Conservation (phyloP, 148 eudicot species). For the Vaccinium vitisidaea region DNA sequence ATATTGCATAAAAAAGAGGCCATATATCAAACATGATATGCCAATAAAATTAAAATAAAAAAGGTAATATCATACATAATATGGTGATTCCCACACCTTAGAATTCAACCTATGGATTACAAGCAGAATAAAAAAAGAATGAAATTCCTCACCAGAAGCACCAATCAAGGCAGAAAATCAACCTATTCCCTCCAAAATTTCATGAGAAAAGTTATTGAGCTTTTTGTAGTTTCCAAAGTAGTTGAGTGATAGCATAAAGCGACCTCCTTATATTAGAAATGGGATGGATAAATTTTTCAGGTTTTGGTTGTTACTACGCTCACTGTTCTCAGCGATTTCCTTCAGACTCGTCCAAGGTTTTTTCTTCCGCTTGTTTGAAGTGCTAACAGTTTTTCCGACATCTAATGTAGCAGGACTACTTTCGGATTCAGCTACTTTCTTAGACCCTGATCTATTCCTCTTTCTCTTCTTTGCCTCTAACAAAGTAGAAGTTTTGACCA, state of each 20-base stretch:
- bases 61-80: too few species aligned
- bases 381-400: conserved; percentile 27
- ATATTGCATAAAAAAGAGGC: neutral
- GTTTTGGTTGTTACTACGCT: conserved; percentile 33
- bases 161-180: neutral
- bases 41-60: too few species aligned
- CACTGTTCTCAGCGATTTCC: conserved; percentile 67
- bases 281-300: conserved; percentile 49
- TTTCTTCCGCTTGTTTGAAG: conserved; percentile 47
- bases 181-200: neutral
- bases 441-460: conserved; percentile 47
- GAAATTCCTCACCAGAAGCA: neutral
- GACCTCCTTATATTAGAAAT: conserved; percentile 30
- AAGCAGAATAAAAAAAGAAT: neutral
- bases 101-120: neutral
- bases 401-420: conserved; percentile 25
- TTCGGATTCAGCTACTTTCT: conserved; percentile 41
- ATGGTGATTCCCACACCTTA: neutral
- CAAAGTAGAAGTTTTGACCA: conserved; percentile 31
- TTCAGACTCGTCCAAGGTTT: conserved; percentile 76
- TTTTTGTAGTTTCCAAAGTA: neutral
- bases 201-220: neutral
- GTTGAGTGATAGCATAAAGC: neutral
- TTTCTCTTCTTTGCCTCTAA: conserved; percentile 61
- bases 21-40: neutral